phyloP scores from a whole-genome alignment of 805 yeast species.

The Zygoascus flipseniorum region DNA sequence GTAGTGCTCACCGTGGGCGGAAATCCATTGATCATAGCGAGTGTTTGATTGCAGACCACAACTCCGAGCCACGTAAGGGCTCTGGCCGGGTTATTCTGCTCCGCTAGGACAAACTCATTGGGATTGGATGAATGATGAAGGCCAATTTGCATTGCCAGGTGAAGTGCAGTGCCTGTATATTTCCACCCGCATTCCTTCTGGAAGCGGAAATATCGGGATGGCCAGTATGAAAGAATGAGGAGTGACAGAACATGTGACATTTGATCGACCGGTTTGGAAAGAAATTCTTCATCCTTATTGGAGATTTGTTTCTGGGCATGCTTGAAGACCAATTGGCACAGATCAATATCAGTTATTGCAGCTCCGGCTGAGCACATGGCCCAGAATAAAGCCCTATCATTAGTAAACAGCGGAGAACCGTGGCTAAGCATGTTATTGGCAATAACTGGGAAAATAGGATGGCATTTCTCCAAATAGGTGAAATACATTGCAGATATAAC shows the following conservation, averaged over 20 bases:
- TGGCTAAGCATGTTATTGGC: background rate
- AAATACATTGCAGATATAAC: background rate
- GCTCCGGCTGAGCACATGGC: conserved; percentile 6
- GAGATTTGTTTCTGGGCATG: background rate
- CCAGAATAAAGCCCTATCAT: conserved; percentile 5
- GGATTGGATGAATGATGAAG: background rate
- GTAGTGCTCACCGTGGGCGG: conserved; percentile 3
- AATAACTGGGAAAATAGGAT: conserved; percentile 8
- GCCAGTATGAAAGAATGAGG: conserved; percentile 4
- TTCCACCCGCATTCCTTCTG: conserved; percentile 6
- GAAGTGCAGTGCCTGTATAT: conserved; percentile 1
- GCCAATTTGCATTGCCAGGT: conserved; percentile 5
- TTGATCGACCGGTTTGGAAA: background rate
- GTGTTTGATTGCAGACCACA: conserved; percentile 1
- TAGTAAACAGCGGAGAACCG: background rate
- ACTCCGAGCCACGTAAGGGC: conserved; percentile 3
- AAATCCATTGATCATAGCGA: conserved; percentile 4
- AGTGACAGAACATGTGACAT: conserved; percentile 1
- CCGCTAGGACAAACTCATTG: background rate
- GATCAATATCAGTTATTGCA: background rate
- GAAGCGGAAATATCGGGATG: background rate
- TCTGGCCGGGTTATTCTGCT: background rate
- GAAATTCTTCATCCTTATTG: background rate
- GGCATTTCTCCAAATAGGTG: conserved; percentile 7
- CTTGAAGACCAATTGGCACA: background rate